A percentile compares a stretch with the other conserved stretches of the same genome.
phyloP scores from a whole-genome alignment of 257 asterid genomes.

The Lantana camara region DNA sequence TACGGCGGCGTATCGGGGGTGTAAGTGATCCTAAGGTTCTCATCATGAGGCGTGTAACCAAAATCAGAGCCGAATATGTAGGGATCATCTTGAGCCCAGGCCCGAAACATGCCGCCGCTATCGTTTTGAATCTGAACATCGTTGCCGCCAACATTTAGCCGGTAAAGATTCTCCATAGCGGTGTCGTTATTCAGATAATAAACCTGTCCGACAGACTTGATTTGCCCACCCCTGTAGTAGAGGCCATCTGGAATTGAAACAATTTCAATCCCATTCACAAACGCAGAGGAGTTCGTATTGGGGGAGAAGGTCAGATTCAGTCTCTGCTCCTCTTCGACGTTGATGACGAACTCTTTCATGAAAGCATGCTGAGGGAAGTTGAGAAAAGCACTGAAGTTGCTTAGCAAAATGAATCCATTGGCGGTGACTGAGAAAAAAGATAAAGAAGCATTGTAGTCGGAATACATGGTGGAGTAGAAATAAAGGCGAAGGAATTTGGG shows the following conservation, averaged over 20 bases:
- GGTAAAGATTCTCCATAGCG: constrained; percentile 49
- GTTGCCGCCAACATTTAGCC: constrained; percentile 54
- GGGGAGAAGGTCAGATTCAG: constrained; percentile 45
- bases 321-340: constrained; percentile 20
- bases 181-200: constrained; percentile 20
- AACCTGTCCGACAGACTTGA: background rate
- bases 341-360: constrained; percentile 32
- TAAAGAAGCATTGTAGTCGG: background rate
- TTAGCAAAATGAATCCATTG: constrained; percentile 39
- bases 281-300: constrained; percentile 39
- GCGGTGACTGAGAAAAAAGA: constrained; percentile 45
- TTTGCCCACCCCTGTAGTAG: constrained; percentile 32
- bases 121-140: background rate
- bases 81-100: constrained; percentile 36
- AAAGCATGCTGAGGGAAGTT: constrained; percentile 1
- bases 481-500: constrained; percentile 59
- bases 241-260: constrained; percentile 50
- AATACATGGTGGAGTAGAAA: constrained; percentile 43
- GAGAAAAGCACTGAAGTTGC: constrained; percentile 45
- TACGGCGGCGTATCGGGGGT: constrained; percentile 31
- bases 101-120: constrained; percentile 57
- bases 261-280: constrained; percentile 66
- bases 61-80: background rate
- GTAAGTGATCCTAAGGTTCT: constrained; percentile 19
- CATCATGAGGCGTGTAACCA: background rate